Percentiles rank a stretch among this genome's conserved stretches.
phyloP scores from a whole-genome alignment of 1,284 basidiomycete species.

The Sphagnurus paluster region DNA sequence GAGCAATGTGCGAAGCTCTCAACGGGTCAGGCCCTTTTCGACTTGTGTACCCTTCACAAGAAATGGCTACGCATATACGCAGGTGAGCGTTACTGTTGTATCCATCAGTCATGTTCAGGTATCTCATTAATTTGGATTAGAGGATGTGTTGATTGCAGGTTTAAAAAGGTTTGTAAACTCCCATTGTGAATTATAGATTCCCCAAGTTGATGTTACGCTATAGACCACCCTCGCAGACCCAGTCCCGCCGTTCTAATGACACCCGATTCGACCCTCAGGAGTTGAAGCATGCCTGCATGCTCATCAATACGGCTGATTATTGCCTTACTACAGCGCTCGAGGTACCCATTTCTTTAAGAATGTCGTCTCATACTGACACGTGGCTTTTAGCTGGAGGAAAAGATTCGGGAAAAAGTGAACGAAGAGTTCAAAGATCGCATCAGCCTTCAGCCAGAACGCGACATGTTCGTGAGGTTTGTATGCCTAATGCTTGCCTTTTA shows the following conservation, averaged over 20 bases:
- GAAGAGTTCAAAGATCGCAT: conserved; percentile 77
- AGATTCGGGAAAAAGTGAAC: conserved; percentile 81
- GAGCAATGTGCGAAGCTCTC: conserved; percentile 91
- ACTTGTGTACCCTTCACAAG: conserved; percentile 78
- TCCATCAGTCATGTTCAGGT: neutral
- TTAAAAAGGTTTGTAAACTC: conserved; percentile 59
- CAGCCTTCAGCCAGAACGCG: conserved; percentile 83
- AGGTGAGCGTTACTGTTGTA: conserved; percentile 46
- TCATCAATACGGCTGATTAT: conserved; percentile 98
- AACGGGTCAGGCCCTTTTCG: conserved; percentile 79
- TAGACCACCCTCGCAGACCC: conserved; percentile 24
- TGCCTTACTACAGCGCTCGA: conserved; percentile 91
- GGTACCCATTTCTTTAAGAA: conserved; percentile 38
- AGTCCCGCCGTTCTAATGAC: conserved; percentile 70
- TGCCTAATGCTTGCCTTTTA: neutral
- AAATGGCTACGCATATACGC: conserved; percentile 96
- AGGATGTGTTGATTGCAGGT: conserved; percentile 79
- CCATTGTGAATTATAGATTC: neutral
- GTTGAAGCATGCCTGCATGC: conserved; percentile 77
- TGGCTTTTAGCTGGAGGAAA: conserved; percentile 82
- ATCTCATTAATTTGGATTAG: conserved; percentile 39
- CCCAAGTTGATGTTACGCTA: neutral
- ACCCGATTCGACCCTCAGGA: conserved; percentile 73
- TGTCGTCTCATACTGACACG: conserved; percentile 6
- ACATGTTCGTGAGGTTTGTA: conserved; percentile 81